A percentile compares a stretch with the other conserved stretches of the same genome.
phyloP scores from a whole-genome alignment of 208 protist genomes.

The Crithidia sp. region DNA sequence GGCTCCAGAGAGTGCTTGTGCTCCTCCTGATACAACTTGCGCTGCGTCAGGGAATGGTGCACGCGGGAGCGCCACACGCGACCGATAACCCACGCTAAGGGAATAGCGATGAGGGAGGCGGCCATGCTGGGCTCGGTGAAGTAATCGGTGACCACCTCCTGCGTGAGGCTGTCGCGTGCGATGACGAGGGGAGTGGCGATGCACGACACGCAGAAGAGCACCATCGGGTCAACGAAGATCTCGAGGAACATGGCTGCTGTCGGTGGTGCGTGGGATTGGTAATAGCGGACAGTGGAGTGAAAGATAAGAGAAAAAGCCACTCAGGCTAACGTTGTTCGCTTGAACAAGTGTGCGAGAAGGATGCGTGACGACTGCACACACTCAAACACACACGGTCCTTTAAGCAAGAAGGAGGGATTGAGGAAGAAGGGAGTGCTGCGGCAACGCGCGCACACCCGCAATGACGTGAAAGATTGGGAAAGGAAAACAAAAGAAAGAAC shows the following conservation, averaged over 20 bases:
- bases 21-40: slow-evolving; percentile 24
- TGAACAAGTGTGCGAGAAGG: neutral
- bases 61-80: slow-evolving; percentile 28
- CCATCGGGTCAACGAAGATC: slow-evolving; percentile 63
- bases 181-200: slow-evolving; percentile 49
- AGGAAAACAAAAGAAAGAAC: slow-evolving; percentile 1
- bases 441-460: no score
- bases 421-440: no score
- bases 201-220: slow-evolving; percentile 66
- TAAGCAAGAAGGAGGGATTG: no score
- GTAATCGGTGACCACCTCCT: slow-evolving; percentile 44
- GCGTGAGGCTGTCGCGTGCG: slow-evolving; percentile 35
- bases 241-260: slow-evolving; percentile 38
- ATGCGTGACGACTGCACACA: neutral
- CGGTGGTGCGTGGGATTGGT: neutral
- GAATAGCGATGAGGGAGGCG: slow-evolving; percentile 30
- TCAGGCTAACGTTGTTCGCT: neutral
- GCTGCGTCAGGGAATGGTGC: slow-evolving; percentile 16
- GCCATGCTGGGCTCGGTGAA: slow-evolving; percentile 64
- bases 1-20: slow-evolving; percentile 7
- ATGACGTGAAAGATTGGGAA: neutral
- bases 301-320: no score
- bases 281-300: no score
- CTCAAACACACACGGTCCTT: no score
- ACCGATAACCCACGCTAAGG: slow-evolving; percentile 43